Percentiles rank a stretch among this genome's conserved stretches.
These are phyloP conservation scores for Aspergillus oerlinghausenensis DNA, from an alignment of 2,329 filamentous ascomycete genomes.

Conservation along the genomic window DNA sequence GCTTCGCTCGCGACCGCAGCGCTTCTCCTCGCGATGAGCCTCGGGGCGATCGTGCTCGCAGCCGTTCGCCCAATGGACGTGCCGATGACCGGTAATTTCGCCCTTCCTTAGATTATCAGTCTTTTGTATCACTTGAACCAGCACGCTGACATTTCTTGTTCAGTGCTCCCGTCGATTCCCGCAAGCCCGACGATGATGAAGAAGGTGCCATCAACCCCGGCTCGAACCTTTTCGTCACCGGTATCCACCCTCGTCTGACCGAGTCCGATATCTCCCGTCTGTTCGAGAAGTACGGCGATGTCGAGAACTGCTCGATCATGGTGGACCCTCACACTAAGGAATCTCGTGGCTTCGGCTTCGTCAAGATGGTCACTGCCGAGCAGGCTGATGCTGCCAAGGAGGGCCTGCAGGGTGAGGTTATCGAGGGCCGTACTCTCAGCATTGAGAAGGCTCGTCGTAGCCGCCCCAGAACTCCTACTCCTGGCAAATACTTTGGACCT, in stretches of 20 bases:
- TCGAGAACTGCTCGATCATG: constrained; percentile 99
- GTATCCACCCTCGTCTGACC: constrained; percentile 86
- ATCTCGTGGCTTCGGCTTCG: constrained; percentile 97
- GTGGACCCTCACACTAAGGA: constrained; percentile 97
- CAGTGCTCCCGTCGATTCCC: constrained; percentile 46
- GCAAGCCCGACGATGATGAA: constrained; percentile 54
- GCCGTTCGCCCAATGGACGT: constrained; percentile 60
- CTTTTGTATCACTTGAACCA: background rate
- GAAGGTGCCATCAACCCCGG: constrained; percentile 84
- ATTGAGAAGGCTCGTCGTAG: constrained; percentile 98
- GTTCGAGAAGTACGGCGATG: constrained; percentile 97
- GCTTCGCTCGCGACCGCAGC: constrained; percentile 63
- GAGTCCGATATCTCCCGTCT: constrained; percentile 90
- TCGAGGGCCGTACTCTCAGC: constrained; percentile 92
- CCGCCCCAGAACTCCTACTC: constrained; percentile 90
- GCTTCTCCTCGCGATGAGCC: constrained; percentile 59
- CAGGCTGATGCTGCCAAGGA: constrained; percentile 97
- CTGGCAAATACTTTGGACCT: constrained; percentile 97
- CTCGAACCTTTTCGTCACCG: constrained; percentile 97
- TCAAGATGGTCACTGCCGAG: constrained; percentile 95
- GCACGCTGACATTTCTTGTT: constrained; percentile 1
- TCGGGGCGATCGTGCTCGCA: constrained; percentile 54
- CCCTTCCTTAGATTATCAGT: background rate
- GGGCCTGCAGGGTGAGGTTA: constrained; percentile 87
- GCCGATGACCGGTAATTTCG: constrained; percentile 46